These are phyloP conservation scores for Melastoma malabathricum DNA, from an alignment of 345 rosid species.

Conservation along the genomic window DNA sequence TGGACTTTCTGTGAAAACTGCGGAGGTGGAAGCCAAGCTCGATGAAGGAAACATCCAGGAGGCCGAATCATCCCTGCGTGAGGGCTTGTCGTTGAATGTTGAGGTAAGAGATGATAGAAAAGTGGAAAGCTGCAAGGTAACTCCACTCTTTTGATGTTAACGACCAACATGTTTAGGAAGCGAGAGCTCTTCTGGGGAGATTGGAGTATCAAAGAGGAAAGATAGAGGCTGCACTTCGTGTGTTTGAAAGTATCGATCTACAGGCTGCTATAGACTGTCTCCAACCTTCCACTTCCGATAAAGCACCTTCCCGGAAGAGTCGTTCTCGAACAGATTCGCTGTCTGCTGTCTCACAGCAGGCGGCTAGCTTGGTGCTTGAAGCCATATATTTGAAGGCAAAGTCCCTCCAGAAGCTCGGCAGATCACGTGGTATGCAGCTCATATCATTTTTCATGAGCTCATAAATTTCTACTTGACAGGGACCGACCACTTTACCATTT, in stretches of 20 bases:
- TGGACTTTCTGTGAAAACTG: constrained; percentile 50
- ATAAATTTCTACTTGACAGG: too few relatives aligned
- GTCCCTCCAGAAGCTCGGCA: constrained; percentile 85
- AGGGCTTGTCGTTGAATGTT: constrained; percentile 70
- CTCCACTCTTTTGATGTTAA: not conserved
- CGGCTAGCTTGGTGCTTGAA: constrained; percentile 75
- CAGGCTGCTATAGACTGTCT: constrained; percentile 65
- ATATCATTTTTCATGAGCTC: not conserved
- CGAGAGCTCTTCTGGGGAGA: constrained; percentile 92
- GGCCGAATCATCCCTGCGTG: constrained; percentile 85
- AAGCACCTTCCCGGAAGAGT: constrained; percentile 32
- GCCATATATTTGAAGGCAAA: constrained; percentile 84
- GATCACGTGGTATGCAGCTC: constrained; percentile 36
- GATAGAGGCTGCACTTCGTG: constrained; percentile 79
- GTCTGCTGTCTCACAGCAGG: constrained; percentile 49
- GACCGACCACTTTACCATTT: not conserved
- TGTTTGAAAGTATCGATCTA: constrained; percentile 89
- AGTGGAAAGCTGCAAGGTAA: not conserved
- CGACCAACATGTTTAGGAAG: constrained; percentile 42
- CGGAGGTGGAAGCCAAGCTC: constrained; percentile 81
- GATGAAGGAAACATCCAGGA: constrained; percentile 84
- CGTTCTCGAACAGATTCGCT: constrained; percentile 37
- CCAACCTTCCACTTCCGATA: constrained; percentile 48
- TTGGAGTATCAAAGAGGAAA: constrained; percentile 93
- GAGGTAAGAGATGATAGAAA: constrained; percentile 33